phyloP scores from a whole-genome alignment of 768 basidiomycete species.

The Leccinum subtestaceum region DNA sequence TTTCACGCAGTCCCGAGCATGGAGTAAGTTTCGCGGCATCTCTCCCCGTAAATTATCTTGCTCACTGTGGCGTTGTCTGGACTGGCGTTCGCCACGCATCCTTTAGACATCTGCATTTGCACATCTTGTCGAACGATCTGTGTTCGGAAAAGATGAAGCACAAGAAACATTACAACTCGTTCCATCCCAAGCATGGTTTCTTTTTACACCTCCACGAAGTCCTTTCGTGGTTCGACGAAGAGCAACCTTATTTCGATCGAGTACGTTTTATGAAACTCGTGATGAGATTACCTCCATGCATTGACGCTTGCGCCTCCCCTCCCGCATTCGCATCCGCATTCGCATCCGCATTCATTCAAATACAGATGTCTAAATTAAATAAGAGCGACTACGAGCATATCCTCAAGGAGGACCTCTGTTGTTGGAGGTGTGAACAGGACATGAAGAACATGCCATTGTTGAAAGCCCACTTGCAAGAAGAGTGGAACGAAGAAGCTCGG shows the following conservation, averaged over 20 bases:
- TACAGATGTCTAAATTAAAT: slow-evolving; percentile 53
- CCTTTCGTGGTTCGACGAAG: slow-evolving; percentile 76
- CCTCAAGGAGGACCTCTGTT: slow-evolving; percentile 64
- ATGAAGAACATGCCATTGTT: slow-evolving; percentile 73
- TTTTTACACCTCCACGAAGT: slow-evolving; percentile 78
- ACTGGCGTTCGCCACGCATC: background rate
- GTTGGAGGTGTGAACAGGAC: slow-evolving; percentile 63
- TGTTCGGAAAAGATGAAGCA: slow-evolving; percentile 67
- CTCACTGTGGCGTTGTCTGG: background rate
- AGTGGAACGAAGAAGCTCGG: slow-evolving; percentile 55
- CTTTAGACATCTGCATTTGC: slow-evolving; percentile 75
- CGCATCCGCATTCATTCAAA: background rate
- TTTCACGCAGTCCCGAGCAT: slow-evolving; percentile 87
- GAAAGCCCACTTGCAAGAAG: slow-evolving; percentile 72
- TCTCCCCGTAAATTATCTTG: background rate
- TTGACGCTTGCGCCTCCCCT: background rate
- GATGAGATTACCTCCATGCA: background rate
- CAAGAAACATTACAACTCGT: slow-evolving; percentile 92
- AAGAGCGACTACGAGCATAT: slow-evolving; percentile 57
- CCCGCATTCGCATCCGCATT: no score
- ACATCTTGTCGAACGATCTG: slow-evolving; percentile 81
- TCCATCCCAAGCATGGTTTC: slow-evolving; percentile 80
- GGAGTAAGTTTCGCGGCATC: slow-evolving; percentile 52
- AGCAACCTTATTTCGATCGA: slow-evolving; percentile 48
- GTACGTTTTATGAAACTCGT: slow-evolving; percentile 36